Evolutionary conservation across 75 land plant genomes (phyloP).

Genomic region (Cupressus sempervirens): DNA sequence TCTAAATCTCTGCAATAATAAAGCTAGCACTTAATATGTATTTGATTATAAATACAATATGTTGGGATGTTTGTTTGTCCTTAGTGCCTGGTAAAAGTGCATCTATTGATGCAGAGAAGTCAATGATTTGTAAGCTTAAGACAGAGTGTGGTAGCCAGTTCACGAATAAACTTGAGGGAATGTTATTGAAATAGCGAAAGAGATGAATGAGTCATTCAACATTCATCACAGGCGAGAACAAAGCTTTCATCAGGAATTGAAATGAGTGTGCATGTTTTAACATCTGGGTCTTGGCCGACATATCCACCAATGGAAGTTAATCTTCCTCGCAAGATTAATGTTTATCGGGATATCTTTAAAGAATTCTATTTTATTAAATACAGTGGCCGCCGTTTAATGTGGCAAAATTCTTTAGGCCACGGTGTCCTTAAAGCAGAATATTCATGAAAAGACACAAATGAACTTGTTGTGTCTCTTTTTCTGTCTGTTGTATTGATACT

Average conservation of each 20-base stretch:
- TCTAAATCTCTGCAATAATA: too few relatives aligned
- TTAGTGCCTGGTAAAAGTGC: conserved; percentile 99
- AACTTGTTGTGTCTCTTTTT: conserved; percentile 95
- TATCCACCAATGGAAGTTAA: conserved; percentile 99
- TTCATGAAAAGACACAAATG: conserved; percentile 96
- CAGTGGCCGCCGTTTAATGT: conserved; percentile 97
- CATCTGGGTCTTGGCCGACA: conserved; percentile 99
- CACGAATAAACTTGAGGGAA: conserved; percentile 99
- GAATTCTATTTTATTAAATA: conserved; percentile 98
- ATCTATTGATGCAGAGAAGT: conserved; percentile 99
- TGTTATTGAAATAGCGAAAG: conserved; percentile 99
- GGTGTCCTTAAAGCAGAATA: conserved; percentile 96
- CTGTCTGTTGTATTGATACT: conserved; percentile 95
- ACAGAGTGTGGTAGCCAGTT: conserved; percentile 99
- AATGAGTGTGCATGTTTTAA: conserved; percentile 98
- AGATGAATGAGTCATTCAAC: conserved; percentile 98
- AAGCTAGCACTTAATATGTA: too few relatives aligned
- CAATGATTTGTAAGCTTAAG: conserved; percentile 99
- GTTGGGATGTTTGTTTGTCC: too few relatives aligned
- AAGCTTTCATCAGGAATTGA: conserved; percentile 97
- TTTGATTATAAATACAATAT: too few relatives aligned
- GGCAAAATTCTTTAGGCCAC: conserved; percentile 99
- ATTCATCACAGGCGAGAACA: conserved; percentile 97
- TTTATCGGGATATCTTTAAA: conserved; percentile 99
- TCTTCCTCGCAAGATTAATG: conserved; percentile 95